Conservation (phyloP, 208 protist genomes). For the Leptomonas seymouri region DNA sequence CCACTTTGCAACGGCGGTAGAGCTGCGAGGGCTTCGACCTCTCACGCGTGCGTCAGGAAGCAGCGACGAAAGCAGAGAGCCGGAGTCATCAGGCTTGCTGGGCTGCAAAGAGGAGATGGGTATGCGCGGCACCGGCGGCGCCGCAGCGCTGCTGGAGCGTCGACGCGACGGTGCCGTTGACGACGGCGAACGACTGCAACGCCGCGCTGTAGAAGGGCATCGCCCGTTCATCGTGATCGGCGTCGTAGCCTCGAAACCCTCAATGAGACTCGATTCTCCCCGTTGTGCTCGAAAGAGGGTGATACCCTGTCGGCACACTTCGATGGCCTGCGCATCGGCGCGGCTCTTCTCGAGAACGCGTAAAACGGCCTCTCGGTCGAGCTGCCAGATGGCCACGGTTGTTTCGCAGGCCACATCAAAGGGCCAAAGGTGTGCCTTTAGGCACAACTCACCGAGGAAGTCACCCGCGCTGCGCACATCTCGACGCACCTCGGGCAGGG, state of each 20-base stretch:
- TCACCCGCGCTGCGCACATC: constrained; percentile 58
- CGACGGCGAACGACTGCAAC: constrained; percentile 25
- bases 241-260: constrained; percentile 33
- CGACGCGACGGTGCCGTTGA: constrained; percentile 7
- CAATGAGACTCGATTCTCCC: constrained; percentile 58
- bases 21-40: constrained; percentile 1
- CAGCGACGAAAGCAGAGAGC: background rate
- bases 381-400: constrained; percentile 77
- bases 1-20: constrained; percentile 1
- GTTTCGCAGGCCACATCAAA: constrained; percentile 57
- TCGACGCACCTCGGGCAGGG: constrained; percentile 24
- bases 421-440: constrained; percentile 77
- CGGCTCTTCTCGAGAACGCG: constrained; percentile 47
- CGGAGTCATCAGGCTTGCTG: constrained; percentile 5
- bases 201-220: constrained; percentile 1
- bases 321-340: constrained; percentile 66
- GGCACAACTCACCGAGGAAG: constrained; percentile 82
- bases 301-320: constrained; percentile 83
- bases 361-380: constrained; percentile 50
- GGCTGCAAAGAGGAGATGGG: constrained; percentile 16
- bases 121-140: background rate
- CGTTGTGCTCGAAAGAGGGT: constrained; percentile 68
- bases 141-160: background rate
- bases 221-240: constrained; percentile 5
- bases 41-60: background rate